These are phyloP conservation scores for Glutinoglossum americanum DNA, from an alignment of 495 filamentous ascomycete species.

Conservation along the genomic window DNA sequence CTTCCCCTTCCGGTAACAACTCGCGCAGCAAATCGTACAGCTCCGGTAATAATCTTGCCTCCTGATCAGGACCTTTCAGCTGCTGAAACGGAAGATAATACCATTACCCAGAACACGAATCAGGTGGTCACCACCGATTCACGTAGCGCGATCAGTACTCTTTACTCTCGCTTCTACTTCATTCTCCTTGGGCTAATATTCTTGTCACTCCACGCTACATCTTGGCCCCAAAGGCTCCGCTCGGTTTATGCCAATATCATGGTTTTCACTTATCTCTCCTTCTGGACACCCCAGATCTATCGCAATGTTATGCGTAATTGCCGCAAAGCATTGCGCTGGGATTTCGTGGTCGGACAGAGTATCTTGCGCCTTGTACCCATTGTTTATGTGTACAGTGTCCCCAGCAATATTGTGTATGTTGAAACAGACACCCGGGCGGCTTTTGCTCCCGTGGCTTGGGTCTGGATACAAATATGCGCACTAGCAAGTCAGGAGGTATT, in stretches of 20 bases:
- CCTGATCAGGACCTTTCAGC: constrained; percentile 63
- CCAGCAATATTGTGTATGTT: constrained; percentile 62
- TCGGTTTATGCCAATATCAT: constrained; percentile 47
- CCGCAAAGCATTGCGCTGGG: constrained; percentile 68
- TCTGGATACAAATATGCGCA: constrained; percentile 77
- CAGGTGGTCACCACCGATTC: constrained; percentile 11
- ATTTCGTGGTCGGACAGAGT: constrained; percentile 71
- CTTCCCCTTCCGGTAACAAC: constrained; percentile 46
- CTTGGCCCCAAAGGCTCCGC: constrained; percentile 51
- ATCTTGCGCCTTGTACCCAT: constrained; percentile 55
- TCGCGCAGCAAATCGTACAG: constrained; percentile 22
- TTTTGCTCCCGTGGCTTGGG: constrained; percentile 45
- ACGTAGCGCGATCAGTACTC: constrained; percentile 40
- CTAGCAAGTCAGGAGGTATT: constrained; percentile 61
- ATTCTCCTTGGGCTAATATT: constrained; percentile 48
- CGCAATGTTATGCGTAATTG: constrained; percentile 83
- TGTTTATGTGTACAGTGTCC: constrained; percentile 53
- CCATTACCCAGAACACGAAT: constrained; percentile 12
- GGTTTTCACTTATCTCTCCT: constrained; percentile 55
- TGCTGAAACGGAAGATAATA: constrained; percentile 26
- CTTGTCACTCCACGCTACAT: constrained; percentile 48
- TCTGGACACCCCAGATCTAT: constrained; percentile 81
- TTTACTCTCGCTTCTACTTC: constrained; percentile 63
- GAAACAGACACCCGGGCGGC: constrained; percentile 43
- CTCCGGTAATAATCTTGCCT: constrained; percentile 49